Evolutionary conservation across 208 protist genomes (phyloP).

Genomic region (Acanthamoeba lenticulata): DNA sequence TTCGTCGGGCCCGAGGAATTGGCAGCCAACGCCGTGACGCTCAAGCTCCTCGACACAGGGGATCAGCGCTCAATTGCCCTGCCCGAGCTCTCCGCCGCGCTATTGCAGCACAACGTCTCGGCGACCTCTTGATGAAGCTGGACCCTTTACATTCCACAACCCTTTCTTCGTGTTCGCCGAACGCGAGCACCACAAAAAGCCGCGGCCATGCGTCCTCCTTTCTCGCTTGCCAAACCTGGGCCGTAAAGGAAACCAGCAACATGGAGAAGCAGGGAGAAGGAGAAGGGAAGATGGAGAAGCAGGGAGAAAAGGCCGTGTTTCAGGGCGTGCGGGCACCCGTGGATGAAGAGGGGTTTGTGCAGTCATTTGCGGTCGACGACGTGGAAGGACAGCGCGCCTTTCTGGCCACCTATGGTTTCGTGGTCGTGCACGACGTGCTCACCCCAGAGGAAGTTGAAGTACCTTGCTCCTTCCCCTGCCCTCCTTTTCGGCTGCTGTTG

Average conservation of each 20-base stretch:
- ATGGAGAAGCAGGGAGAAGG: neutral
- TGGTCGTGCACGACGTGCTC: constrained; percentile 60
- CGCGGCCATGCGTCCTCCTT: too few relatives aligned
- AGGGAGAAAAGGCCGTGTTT: neutral
- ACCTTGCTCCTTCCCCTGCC: neutral
- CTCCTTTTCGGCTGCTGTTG: neutral
- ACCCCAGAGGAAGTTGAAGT: neutral
- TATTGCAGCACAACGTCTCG: neutral
- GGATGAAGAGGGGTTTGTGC: constrained; percentile 42
- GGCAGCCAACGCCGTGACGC: neutral
- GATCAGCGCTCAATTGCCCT: neutral
- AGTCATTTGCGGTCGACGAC: constrained; percentile 35
- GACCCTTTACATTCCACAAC: too few relatives aligned
- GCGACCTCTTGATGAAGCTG: too few relatives aligned
- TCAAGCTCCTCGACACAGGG: constrained; percentile 67
- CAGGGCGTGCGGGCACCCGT: neutral
- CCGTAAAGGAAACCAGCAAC: neutral
- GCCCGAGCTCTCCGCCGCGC: neutral
- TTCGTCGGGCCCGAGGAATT: constrained; percentile 70
- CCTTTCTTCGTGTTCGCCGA: too few relatives aligned
- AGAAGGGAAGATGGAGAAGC: too few relatives aligned
- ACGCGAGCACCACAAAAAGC: too few relatives aligned
- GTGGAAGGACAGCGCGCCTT: neutral
- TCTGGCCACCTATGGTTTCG: constrained; percentile 59
- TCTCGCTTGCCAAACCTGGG: too few relatives aligned